Base-by-base conservation (phyloP, 2,329 filamentous ascomycete species). In the Diaporthe sp. region DNA sequence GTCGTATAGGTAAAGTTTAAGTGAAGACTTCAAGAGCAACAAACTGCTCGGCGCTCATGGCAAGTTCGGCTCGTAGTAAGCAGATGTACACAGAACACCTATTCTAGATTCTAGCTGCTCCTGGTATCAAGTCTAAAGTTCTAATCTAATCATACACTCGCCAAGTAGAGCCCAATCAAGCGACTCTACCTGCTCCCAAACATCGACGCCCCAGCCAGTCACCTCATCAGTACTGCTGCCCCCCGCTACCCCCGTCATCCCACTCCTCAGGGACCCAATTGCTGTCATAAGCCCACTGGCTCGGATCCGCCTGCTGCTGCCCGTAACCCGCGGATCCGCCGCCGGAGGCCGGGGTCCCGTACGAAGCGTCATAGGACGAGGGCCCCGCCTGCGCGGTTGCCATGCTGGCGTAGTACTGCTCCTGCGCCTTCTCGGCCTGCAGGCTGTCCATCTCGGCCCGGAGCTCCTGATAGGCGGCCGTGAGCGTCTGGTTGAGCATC, bases 401-500 rank as follows among this genome's bases (percentile, higher is more conserved):
- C 15, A 28, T 42, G 19, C 61, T 46, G 28, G 62, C 61, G 34
- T 75, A 73, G 70, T 76, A 76, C 57, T 75, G 61, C 44, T 76
- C 75, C 68, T 75, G 73, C 1, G 74, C 57, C 55, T 76, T 73
- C 44, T 76, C 75, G 22, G 60, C 73, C 70, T 76, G 53, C 10
- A 76, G 42, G 10, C 61, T 31, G 61, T 75, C 75, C 28, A 76
- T 75, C 62, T 76, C 75, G 7, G 75, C 70, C 39, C 51, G 61
- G 2, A 76, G 70, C 31, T 75, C 73, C 61, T 75, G 73, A 39
- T 76, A 76, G 39, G 75, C 75, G n/a, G 75, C n/a, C n/a, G 73
- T 71, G 53, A 76, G 73, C 25, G 73, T 76, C 53, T 76, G 73
- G 70, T 76, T 76, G 51, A 76, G 57, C 53, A 53, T 49, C 62